Evolutionary conservation across 306 rosid species (phyloP), one percentile per base, ranked within the genome.

Genomic region (Quercus bicolor): DNA sequence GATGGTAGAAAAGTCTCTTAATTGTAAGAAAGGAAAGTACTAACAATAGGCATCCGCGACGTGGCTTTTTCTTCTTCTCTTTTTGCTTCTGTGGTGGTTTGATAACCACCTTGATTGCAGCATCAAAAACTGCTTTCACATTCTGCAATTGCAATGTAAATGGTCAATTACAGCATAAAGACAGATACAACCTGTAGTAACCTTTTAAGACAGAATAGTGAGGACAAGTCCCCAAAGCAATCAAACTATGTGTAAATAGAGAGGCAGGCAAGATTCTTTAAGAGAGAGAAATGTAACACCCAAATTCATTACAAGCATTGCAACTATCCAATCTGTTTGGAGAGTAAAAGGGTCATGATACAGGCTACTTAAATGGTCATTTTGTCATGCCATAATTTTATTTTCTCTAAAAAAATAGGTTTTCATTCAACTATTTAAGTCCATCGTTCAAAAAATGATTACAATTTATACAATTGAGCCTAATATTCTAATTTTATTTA

Each of bases 81-180:
- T 86, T 89, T 61, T 87, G 97, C 86, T 93, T 95, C 82, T 85
- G 96, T 51, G 91, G 91, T 59, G 98, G 99, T 80, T 91, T 93
- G 89, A 95, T 91, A 29, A 95, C 98, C 82, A 93, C 88, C 84
- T 78, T 90, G 79, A 95, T 93, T 7, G 98, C 99, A 34, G 98
- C 97, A 73, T 95, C 99, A 66, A 95, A 95, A 53, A 88, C 94
- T 18, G 87, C 84, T 88, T 95, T 95, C 79, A 95, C 99, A 79
- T 95, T 95, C 99, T 95, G 92, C 89, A 83, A 72, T 61, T 57
- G 74, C 70, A 79, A 40, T 72, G n/a, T 26, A 68, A 54, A 69
- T 15, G 55, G 53, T 80, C 29, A 75, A 45, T 77, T 13, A 70
- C 37, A 65, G 61, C 76, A 59, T 15, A 68, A 66, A 21, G 24